Percentiles rank a stretch among this genome's conserved stretches.
Evolutionary conservation across 768 basidiomycete genomes (phyloP).

Genomic region (Leccinum sublutescens): DNA sequence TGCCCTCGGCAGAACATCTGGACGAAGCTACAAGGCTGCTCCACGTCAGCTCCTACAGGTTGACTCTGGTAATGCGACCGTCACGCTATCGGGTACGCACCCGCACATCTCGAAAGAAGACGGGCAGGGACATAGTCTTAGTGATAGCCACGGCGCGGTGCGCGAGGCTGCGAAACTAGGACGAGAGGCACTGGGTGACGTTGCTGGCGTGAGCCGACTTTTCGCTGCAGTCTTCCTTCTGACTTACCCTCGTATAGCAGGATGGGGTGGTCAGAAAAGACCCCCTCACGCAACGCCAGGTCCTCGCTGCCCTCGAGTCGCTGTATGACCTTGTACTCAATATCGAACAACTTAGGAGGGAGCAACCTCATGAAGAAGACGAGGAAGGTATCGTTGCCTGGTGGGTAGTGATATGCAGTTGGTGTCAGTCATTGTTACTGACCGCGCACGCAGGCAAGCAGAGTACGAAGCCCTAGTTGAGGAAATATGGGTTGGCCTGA

Average conservation of each 20-base stretch:
- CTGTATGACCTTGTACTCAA: constrained; percentile 83
- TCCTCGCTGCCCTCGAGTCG: constrained; percentile 74
- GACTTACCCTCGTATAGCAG: constrained; percentile 39
- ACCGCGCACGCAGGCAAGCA: constrained; percentile 45
- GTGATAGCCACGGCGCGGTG: constrained; percentile 54
- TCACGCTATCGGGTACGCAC: constrained; percentile 42
- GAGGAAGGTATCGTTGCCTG: constrained; percentile 41
- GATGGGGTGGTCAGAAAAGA: constrained; percentile 63
- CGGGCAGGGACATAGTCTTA: constrained; percentile 23
- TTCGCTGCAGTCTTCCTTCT: not conserved
- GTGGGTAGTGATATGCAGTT: constrained; percentile 32
- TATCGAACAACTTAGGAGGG: constrained; percentile 81
- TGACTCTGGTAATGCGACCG: constrained; percentile 45
- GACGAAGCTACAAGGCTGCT: constrained; percentile 93
- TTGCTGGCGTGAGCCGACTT: constrained; percentile 44
- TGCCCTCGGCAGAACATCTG: constrained; percentile 91
- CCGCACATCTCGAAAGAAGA: constrained; percentile 56
- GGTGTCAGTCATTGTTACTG: not conserved
- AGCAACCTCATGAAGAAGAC: constrained; percentile 64
- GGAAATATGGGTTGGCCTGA: constrained; percentile 74
- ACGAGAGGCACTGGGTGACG: constrained; percentile 65
- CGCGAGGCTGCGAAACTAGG: constrained; percentile 75
- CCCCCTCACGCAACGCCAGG: constrained; percentile 76
- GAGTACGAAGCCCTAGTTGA: constrained; percentile 60
- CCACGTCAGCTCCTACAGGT: constrained; percentile 95